A percentile compares a stretch with the other conserved stretches of the same genome.
Conservation (phyloP, 371 early-diverging fungal species). For the Chytridium lagenaria region DNA sequence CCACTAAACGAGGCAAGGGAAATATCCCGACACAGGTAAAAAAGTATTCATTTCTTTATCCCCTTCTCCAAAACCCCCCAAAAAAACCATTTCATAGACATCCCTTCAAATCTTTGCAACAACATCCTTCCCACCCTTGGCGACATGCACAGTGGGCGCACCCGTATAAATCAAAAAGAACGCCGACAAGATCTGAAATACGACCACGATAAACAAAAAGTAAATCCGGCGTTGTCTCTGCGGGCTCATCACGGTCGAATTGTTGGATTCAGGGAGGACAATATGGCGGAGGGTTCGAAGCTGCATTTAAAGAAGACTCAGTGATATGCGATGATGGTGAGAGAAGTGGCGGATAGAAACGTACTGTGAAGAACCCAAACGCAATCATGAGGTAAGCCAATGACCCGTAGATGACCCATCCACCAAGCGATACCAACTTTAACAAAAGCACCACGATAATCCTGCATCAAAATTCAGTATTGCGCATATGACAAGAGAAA, state of each 20-base stretch:
- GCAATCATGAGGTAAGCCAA: slow-evolving; percentile 81
- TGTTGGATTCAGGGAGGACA: slow-evolving; percentile 85
- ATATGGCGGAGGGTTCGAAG: slow-evolving; percentile 88
- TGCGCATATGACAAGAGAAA: not conserved
- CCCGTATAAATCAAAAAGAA: slow-evolving; percentile 63
- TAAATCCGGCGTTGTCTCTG: slow-evolving; percentile 84
- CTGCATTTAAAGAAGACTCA: slow-evolving; percentile 29
- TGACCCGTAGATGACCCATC: slow-evolving; percentile 64
- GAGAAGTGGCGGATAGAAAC: slow-evolving; percentile 19
- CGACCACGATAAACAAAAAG: slow-evolving; percentile 86
- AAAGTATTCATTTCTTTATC: too few species aligned
- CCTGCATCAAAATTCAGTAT: slow-evolving; percentile 39
- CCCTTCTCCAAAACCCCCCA: too few species aligned
- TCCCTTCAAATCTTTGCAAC: too few species aligned
- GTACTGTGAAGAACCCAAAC: slow-evolving; percentile 83
- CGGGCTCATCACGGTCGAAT: slow-evolving; percentile 67
- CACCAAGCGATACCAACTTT: slow-evolving; percentile 52
- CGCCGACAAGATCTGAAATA: slow-evolving; percentile 80
- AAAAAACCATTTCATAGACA: too few species aligned
- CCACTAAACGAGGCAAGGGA: too few species aligned
- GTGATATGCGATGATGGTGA: too few species aligned
- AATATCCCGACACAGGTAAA: too few species aligned
- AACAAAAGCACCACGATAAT: slow-evolving; percentile 66
- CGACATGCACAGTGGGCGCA: not conserved
- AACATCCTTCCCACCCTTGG: not conserved